These are phyloP conservation scores for Achlya hypogyna DNA, from an alignment of 352 stramenopile genomes.

Conservation along the genomic window DNA sequence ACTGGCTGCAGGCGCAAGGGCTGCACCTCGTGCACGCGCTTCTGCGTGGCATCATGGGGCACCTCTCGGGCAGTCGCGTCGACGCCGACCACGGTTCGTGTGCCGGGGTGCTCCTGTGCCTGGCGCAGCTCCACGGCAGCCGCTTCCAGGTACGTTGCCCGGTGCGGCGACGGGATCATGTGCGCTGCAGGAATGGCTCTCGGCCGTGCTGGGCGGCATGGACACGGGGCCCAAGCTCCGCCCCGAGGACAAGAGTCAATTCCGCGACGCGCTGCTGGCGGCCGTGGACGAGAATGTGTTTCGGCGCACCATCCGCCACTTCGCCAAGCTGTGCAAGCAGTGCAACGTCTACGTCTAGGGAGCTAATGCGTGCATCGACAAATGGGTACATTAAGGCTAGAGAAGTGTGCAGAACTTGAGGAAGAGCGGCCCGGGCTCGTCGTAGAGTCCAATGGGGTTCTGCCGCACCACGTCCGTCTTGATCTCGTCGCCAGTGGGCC, in stretches of 20 bases:
- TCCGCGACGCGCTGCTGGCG: slow-evolving; percentile 58
- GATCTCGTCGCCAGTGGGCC: neutral
- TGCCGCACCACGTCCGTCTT: neutral
- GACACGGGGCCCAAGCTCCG: slow-evolving; percentile 38
- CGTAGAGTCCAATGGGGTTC: slow-evolving; percentile 3
- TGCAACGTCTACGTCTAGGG: slow-evolving; percentile 31
- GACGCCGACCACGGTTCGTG: slow-evolving; percentile 76
- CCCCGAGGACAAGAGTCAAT: slow-evolving; percentile 42
- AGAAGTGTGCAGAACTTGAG: slow-evolving; percentile 12
- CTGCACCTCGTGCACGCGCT: slow-evolving; percentile 55
- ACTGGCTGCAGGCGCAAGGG: slow-evolving; percentile 24
- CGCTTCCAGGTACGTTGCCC: slow-evolving; percentile 28
- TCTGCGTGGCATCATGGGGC: slow-evolving; percentile 50
- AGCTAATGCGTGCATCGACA: neutral
- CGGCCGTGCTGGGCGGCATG: slow-evolving; percentile 29
- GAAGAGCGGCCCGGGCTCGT: slow-evolving; percentile 1
- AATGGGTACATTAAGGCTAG: neutral
- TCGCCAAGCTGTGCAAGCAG: slow-evolving; percentile 71
- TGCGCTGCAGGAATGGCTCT: slow-evolving; percentile 55
- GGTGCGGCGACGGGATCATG: slow-evolving; percentile 22
- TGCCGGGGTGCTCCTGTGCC: slow-evolving; percentile 54
- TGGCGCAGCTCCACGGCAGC: slow-evolving; percentile 55
- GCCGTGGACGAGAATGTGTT: slow-evolving; percentile 59
- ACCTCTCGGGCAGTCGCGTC: slow-evolving; percentile 46
- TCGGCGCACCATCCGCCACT: slow-evolving; percentile 62